Evolutionary conservation across 352 stramenopile genomes (phyloP), one percentile per base, ranked within the genome.

Genomic region (Phytophthora aleatoria): DNA sequence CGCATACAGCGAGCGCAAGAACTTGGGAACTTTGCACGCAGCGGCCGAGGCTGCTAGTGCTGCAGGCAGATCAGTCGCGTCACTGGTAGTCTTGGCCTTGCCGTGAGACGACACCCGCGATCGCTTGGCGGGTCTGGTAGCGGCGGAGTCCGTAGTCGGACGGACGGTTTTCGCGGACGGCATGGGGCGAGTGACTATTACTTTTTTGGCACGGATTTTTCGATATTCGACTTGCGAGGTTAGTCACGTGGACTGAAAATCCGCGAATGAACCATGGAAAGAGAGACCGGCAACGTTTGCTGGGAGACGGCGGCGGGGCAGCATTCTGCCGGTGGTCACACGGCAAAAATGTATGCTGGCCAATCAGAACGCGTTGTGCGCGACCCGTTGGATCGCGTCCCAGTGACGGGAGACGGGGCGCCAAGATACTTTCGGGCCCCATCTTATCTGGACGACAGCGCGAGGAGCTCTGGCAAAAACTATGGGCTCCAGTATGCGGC

Each of bases 1-100:
- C 20, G 78, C 66, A 68, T 92, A 94, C 20, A 95, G 75, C 50
- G 83, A 91, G 1, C 85, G 78, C 35, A 95, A 66, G 58, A 95
- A 95, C 71, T 93, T 92, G 64, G 86, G 87, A 35, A 94, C 79
- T 52, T 91, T 91, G 66, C 76, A 85, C 4, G 67, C 54, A 33
- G 67, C 35, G 2, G 59, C 39, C 33, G 62, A 10, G 11, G 47
- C 39, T 15, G 51, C 39, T 38, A 67, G 5, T 12, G 47, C 39
- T 11, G 51, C 47, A 8, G 63, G 35, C 11, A 60, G 47, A 6
- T 33, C 60, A 1, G 1, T 43, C 13, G 48, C 56, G 16, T 56
- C 39, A 47, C 5, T 13, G 6, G 6, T 30, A 15, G 33, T 7
- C 13, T 45, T 62, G 50, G 31, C 10, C 55, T 55, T 55, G 38